Conservation (phyloP, 1,284 basidiomycete species). For the Ustilago crameri region DNA sequence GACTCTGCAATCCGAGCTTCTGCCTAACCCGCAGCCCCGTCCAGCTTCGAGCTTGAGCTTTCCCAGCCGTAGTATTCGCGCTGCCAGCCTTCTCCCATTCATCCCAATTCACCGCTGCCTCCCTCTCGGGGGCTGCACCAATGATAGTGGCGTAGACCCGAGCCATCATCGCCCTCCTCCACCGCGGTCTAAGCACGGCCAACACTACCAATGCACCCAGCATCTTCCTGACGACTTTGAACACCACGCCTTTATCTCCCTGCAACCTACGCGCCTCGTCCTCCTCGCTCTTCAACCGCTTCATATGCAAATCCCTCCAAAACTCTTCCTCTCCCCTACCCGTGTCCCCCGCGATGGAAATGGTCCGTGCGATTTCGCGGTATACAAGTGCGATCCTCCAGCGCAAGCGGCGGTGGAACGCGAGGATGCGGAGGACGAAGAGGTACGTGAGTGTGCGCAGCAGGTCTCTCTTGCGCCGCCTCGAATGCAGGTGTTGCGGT, state of each 20-base stretch:
- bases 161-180: conserved; percentile 23
- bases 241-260: neutral
- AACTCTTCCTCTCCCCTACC: conserved; percentile 35
- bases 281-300: conserved; percentile 4
- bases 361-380: conserved; percentile 15
- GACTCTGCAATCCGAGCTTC: conserved; percentile 13
- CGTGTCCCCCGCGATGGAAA: conserved; percentile 15
- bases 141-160: conserved; percentile 10
- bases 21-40: conserved; percentile 38
- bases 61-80: neutral
- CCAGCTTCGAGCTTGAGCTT: neutral
- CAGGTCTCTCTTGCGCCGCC: conserved; percentile 61
- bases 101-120: conserved; percentile 24
- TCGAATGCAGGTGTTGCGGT: conserved; percentile 46
- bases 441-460: conserved; percentile 65
- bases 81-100: conserved; percentile 22
- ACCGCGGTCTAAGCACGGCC: conserved; percentile 30
- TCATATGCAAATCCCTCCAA: conserved; percentile 32
- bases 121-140: neutral
- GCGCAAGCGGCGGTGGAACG: conserved; percentile 51
- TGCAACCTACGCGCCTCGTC: neutral
- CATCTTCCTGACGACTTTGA: conserved; percentile 8
- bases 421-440: conserved; percentile 62
- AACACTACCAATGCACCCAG: conserved; percentile 21
- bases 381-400: conserved; percentile 29